These are phyloP conservation scores for Ceratobasidium sp. DNA, from an alignment of 1,284 basidiomycete genomes.

Conservation along the genomic window DNA sequence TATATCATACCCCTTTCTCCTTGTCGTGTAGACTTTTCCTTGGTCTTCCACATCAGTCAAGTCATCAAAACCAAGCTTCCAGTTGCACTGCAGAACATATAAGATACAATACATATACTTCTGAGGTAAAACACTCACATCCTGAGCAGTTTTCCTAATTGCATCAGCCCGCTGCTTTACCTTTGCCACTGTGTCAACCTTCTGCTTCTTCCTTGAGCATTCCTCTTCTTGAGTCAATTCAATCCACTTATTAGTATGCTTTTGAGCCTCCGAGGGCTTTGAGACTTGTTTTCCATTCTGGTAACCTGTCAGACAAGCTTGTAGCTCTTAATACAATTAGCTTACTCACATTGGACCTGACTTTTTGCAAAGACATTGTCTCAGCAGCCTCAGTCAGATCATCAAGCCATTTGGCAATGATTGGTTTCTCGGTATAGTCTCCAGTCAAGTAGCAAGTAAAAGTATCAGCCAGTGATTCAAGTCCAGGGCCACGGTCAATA, in stretches of 20 bases:
- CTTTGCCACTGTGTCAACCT: not conserved
- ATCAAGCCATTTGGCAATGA: slow-evolving; percentile 22
- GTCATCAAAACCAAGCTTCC: slow-evolving; percentile 25
- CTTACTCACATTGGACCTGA: not conserved
- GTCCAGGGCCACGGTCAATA: slow-evolving; percentile 14
- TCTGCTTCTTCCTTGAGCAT: not conserved
- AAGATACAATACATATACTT: not conserved
- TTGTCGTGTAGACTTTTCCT: not conserved
- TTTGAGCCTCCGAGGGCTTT: slow-evolving; percentile 11
- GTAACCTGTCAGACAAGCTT: too few relatives aligned
- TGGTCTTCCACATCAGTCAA: not conserved
- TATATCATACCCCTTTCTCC: not conserved
- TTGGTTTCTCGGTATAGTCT: slow-evolving; percentile 13
- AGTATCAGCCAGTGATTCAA: slow-evolving; percentile 20
- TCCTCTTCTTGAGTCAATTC: not conserved
- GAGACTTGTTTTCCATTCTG: not conserved
- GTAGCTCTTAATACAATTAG: not conserved
- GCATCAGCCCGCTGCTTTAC: not conserved
- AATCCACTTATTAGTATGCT: not conserved
- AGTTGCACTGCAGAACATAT: slow-evolving; percentile 17
- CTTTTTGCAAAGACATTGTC: not conserved
- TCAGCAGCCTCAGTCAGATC: slow-evolving; percentile 22
- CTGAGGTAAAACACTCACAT: not conserved
- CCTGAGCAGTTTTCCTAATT: slow-evolving; percentile 8
- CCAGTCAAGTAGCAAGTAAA: not conserved